Evolutionary conservation across 2,329 filamentous ascomycete genomes (phyloP).

Genomic region (Grosmannia serpens): DNA sequence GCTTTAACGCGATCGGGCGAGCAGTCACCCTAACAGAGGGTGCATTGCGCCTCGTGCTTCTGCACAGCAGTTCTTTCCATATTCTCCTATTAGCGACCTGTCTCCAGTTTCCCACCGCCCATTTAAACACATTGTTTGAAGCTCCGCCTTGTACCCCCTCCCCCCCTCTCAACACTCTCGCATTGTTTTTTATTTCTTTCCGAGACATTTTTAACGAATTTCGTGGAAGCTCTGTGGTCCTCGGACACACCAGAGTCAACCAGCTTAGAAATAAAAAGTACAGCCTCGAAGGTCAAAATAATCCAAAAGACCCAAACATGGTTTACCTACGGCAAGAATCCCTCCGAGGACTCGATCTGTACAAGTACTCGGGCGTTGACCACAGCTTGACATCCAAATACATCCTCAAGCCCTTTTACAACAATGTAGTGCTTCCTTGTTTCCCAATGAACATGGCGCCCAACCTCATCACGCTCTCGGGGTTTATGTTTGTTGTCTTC

Average conservation of each 20-base stretch:
- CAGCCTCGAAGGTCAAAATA: background rate
- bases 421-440: conserved; percentile 80
- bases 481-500: conserved; percentile 77
- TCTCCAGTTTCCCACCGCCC: background rate
- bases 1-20: conserved; percentile 1
- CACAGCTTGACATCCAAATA: conserved; percentile 84
- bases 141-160: background rate
- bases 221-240: background rate
- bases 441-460: conserved; percentile 95
- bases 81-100: background rate
- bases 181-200: background rate
- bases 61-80: background rate
- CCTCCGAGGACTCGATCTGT: conserved; percentile 78
- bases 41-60: background rate
- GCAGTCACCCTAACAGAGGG: background rate
- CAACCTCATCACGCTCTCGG: conserved; percentile 77
- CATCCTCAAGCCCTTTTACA: conserved; percentile 96
- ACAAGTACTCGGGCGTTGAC: conserved; percentile 92
- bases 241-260: background rate
- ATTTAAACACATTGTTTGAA: background rate
- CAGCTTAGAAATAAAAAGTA: background rate
- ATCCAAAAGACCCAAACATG: conserved; percentile 38
- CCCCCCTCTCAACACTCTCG: background rate
- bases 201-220: background rate
- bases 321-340: conserved; percentile 91